Evolutionary conservation across 2,329 filamentous ascomycete species (phyloP).

Genomic region (Raffaelea deltoideospora): DNA sequence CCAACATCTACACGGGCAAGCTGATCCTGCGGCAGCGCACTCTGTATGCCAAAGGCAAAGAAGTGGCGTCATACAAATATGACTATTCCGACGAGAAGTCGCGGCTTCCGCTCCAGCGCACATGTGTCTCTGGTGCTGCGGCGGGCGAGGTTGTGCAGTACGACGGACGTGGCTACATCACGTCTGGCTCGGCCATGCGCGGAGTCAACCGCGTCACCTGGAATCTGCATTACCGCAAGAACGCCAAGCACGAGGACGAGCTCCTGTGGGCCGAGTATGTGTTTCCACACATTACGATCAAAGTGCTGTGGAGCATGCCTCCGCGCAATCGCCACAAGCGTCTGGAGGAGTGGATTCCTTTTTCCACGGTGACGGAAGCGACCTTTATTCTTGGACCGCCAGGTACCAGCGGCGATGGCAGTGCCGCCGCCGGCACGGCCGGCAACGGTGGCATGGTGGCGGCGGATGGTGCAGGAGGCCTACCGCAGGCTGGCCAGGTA

Average conservation of each 20-base stretch:
- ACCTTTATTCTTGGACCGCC: constrained; percentile 38
- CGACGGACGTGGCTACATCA: constrained; percentile 35
- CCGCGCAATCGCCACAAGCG: constrained; percentile 32
- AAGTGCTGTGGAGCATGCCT: constrained; percentile 37
- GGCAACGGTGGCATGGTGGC: too few relatives aligned
- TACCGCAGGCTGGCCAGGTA: constrained; percentile 33
- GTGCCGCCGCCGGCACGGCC: too few relatives aligned
- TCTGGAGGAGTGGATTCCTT: constrained; percentile 37
- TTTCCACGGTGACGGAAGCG: constrained; percentile 36
- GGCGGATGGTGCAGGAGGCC: too few relatives aligned
- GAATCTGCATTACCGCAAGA: constrained; percentile 38
- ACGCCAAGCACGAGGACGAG: constrained; percentile 36
- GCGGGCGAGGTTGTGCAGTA: constrained; percentile 32
- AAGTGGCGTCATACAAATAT: background rate
- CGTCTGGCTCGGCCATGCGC: constrained; percentile 35
- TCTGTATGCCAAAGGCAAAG: constrained; percentile 12
- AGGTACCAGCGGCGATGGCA: too few relatives aligned
- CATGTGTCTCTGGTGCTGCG: constrained; percentile 28
- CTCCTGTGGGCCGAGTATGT: constrained; percentile 39
- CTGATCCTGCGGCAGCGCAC: constrained; percentile 22
- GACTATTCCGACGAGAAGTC: constrained; percentile 18
- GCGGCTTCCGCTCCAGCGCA: constrained; percentile 27
- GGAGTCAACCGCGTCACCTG: constrained; percentile 36
- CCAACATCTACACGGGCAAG: constrained; percentile 31
- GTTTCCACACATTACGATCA: constrained; percentile 35